These are phyloP conservation scores for Quercus parvula DNA, from an alignment of 306 rosid species.

Conservation along the genomic window DNA sequence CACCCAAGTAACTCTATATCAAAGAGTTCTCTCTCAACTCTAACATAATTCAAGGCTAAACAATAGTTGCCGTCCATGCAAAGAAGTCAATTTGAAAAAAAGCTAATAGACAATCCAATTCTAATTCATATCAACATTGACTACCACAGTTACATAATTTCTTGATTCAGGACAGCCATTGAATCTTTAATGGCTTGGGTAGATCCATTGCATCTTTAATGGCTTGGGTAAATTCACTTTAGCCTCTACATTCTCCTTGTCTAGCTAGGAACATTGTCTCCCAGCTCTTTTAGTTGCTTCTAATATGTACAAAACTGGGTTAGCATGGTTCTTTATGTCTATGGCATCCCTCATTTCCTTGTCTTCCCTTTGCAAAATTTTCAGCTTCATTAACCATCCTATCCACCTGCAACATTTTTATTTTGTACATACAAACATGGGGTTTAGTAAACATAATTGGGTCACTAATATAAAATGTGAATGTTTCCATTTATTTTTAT, in stretches of 20 bases:
- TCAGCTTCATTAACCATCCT: constrained; percentile 81
- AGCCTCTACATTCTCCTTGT: constrained; percentile 85
- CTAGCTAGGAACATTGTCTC: constrained; percentile 79
- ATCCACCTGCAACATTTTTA: constrained; percentile 44
- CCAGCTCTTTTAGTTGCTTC: constrained; percentile 86
- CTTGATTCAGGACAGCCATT: constrained; percentile 87
- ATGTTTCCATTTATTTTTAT: no score
- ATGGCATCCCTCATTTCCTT: constrained; percentile 89
- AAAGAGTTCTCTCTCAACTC: no score
- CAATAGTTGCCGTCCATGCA: no score
- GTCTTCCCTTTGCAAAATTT: constrained; percentile 75
- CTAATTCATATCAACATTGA: constrained; percentile 16
- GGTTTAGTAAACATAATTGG: neutral
- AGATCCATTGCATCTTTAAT: constrained; percentile 56
- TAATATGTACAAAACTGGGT: constrained; percentile 86
- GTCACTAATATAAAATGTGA: neutral
- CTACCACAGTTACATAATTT: constrained; percentile 89
- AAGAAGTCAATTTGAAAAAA: no score
- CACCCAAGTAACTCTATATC: no score
- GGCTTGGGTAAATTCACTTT: constrained; percentile 54
- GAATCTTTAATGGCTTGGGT: constrained; percentile 67
- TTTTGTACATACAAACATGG: neutral
- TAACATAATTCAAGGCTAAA: no score
- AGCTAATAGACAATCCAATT: no score
- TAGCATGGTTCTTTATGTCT: constrained; percentile 90